Percentiles rank a stretch among this genome's conserved stretches.
Evolutionary conservation across 352 stramenopile genomes (phyloP).

Genomic region (Phytopythium aichiense): DNA sequence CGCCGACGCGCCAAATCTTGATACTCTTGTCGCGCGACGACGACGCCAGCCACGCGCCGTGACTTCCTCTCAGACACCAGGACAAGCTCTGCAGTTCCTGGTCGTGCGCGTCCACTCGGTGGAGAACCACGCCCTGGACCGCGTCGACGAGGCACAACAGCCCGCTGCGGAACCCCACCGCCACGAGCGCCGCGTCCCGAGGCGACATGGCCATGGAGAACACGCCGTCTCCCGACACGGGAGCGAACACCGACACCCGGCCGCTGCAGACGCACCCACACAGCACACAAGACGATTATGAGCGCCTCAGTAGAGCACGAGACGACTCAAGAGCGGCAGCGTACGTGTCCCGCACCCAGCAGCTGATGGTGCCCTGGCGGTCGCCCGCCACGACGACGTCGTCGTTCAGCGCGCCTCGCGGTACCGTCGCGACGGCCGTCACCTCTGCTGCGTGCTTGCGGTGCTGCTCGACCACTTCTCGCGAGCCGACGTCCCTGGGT

Average conservation of each 20-base stretch:
- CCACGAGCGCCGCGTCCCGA: conserved; percentile 45
- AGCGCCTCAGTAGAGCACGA: not conserved
- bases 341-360: conserved; percentile 56
- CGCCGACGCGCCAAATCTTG: conserved; percentile 44
- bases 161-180: conserved; percentile 69
- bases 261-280: conserved; percentile 20
- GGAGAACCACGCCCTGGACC: conserved; percentile 20
- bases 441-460: conserved; percentile 58
- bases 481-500: conserved; percentile 42
- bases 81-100: conserved; percentile 62
- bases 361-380: conserved; percentile 48
- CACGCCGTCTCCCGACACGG: conserved; percentile 48
- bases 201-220: conserved; percentile 52
- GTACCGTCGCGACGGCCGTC: conserved; percentile 34
- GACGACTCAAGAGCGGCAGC: conserved; percentile 4
- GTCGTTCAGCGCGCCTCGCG: conserved; percentile 16
- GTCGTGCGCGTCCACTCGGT: conserved; percentile 59
- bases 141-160: conserved; percentile 55
- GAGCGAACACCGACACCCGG: conserved; percentile 36
- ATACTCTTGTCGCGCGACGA: conserved; percentile 70
- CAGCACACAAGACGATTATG: not conserved
- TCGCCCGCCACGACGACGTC: conserved; percentile 59
- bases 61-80: conserved; percentile 24
- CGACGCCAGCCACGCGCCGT: conserved; percentile 39
- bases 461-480: conserved; percentile 56